Percentiles rank a stretch among this genome's conserved stretches.
Conservation (phyloP, 306 rosid species). For the Vicia faba region DNA sequence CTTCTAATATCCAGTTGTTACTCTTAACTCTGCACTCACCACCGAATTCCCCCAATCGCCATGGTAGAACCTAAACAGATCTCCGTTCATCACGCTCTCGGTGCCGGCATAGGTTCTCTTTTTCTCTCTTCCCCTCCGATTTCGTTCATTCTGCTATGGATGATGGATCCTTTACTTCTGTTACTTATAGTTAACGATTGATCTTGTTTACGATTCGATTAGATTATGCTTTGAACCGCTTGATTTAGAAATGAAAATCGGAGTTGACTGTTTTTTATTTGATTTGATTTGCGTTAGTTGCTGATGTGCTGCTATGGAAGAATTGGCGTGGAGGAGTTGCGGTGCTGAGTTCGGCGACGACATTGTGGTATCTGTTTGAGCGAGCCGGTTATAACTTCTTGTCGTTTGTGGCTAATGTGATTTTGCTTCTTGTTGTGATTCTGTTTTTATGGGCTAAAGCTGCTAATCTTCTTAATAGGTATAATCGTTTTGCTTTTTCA, state of each 20-base stretch:
- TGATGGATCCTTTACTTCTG: constrained; percentile 30
- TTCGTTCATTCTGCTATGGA: constrained; percentile 18
- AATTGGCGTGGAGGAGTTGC: constrained; percentile 69
- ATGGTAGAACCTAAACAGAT: constrained; percentile 73
- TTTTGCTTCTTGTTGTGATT: constrained; percentile 79
- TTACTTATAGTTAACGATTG: not conserved
- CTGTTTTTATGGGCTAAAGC: constrained; percentile 96
- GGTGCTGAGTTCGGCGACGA: constrained; percentile 58
- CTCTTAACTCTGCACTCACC: constrained; percentile 28
- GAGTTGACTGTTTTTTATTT: constrained; percentile 2
- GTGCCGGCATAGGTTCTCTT: constrained; percentile 73
- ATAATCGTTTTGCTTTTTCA: not conserved
- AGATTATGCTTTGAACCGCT: not conserved
- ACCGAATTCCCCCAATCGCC: constrained; percentile 50
- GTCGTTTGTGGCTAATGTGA: constrained; percentile 86
- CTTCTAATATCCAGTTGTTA: constrained; percentile 10
- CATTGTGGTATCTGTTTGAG: constrained; percentile 82
- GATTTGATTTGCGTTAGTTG: constrained; percentile 55
- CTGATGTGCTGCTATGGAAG: constrained; percentile 90
- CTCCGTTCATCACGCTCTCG: constrained; percentile 76
- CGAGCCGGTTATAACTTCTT: constrained; percentile 82
- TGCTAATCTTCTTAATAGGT: constrained; percentile 94
- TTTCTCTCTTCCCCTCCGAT: constrained; percentile 19
- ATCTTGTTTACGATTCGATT: constrained; percentile 26
- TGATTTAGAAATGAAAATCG: not conserved